These are phyloP conservation scores for Nephelium lappaceum DNA, from an alignment of 345 rosid genomes.

Conservation along the genomic window DNA sequence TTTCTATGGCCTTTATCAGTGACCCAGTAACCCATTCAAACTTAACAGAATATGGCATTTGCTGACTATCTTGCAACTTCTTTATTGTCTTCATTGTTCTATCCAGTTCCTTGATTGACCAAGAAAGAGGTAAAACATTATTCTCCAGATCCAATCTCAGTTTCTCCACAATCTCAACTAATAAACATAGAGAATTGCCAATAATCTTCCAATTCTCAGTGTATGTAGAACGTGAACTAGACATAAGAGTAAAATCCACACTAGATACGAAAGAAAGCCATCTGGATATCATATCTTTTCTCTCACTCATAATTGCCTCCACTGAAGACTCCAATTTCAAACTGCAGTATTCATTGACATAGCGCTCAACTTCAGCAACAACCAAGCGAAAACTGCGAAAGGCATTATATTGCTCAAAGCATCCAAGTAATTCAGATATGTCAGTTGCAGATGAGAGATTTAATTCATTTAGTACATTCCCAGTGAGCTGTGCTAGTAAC, in stretches of 20 bases:
- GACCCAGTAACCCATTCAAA: constrained; percentile 94
- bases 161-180: constrained; percentile 52
- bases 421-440: constrained; percentile 91
- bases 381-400: constrained; percentile 63
- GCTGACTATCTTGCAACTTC: constrained; percentile 54
- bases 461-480: constrained; percentile 73
- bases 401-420: constrained; percentile 95
- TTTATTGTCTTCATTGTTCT: constrained; percentile 49
- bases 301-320: constrained; percentile 41
- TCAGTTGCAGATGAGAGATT: constrained; percentile 92
- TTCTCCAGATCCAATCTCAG: constrained; percentile 49
- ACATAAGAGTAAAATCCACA: constrained; percentile 39
- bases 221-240: constrained; percentile 36
- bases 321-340: constrained; percentile 48
- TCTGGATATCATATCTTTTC: constrained; percentile 47
- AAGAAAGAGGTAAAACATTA: constrained; percentile 42
- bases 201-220: constrained; percentile 34
- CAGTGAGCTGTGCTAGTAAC: constrained; percentile 76
- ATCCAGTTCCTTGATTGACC: constrained; percentile 56
- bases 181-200: constrained; percentile 43
- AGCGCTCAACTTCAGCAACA: constrained; percentile 61
- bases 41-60: constrained; percentile 57
- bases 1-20: constrained; percentile 85
- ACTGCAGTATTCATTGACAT: constrained; percentile 68
- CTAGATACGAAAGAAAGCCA: constrained; percentile 69